phyloP scores from a whole-genome alignment of 2,329 filamentous ascomycete genomes.

The Xylaria sp. region DNA sequence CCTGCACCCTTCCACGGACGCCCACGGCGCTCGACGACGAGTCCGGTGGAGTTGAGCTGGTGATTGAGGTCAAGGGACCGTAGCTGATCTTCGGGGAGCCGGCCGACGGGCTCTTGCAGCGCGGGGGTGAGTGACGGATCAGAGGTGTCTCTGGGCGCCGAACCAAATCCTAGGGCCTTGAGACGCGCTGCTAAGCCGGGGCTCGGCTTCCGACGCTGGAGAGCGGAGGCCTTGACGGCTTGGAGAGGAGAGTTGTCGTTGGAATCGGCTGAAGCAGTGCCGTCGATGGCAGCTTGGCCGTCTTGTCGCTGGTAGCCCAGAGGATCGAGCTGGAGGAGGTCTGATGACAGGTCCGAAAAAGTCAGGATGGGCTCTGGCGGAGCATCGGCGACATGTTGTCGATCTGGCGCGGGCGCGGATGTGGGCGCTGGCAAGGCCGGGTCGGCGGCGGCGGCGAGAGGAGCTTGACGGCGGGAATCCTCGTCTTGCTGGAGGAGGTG shows the following conservation, averaged over 20 bases:
- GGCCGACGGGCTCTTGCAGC: conserved; percentile 65
- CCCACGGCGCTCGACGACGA: conserved; percentile 71
- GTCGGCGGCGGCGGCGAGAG: conserved; percentile 27
- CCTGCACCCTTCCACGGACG: conserved; percentile 77
- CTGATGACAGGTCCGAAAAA: conserved; percentile 56
- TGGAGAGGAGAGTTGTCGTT: conserved; percentile 43
- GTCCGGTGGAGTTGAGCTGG: conserved; percentile 62
- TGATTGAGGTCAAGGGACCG: conserved; percentile 75
- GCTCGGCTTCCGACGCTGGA: conserved; percentile 65
- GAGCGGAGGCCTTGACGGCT: conserved; percentile 43
- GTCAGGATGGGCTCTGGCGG: conserved; percentile 48
- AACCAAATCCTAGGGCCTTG: conserved; percentile 71
- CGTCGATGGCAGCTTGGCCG: conserved; percentile 36
- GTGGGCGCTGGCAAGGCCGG: conserved; percentile 38
- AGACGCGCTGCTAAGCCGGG: conserved; percentile 72
- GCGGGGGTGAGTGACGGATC: conserved; percentile 48
- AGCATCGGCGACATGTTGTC: conserved; percentile 47
- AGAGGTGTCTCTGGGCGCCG: conserved; percentile 50
- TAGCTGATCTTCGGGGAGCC: conserved; percentile 76
- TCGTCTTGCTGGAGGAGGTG: background rate
- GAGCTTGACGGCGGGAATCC: conserved; percentile 1
- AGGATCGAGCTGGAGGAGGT: conserved; percentile 53
- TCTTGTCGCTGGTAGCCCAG: conserved; percentile 39
- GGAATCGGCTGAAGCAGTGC: conserved; percentile 41
- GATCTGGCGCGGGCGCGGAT: conserved; percentile 34